phyloP scores from a whole-genome alignment of 2,329 filamentous ascomycete genomes.

The Cercospora beticola region DNA sequence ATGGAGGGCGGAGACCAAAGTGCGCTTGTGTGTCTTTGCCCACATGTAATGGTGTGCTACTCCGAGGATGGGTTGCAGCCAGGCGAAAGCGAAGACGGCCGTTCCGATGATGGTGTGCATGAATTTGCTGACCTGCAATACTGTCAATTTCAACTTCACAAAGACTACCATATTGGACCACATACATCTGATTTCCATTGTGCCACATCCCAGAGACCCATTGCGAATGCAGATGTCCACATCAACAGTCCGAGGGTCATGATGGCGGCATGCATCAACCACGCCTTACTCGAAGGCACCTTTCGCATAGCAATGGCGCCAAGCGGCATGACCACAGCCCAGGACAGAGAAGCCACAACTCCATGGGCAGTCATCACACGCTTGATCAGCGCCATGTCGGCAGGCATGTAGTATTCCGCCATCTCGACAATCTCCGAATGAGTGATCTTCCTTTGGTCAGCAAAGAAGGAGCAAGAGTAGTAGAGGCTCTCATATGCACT shows the following conservation, averaged over 20 bases:
- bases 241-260: slow-evolving; percentile 52
- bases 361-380: slow-evolving; percentile 38
- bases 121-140: slow-evolving; percentile 30
- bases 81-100: slow-evolving; percentile 8
- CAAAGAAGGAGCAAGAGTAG: background rate
- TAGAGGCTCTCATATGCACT: background rate
- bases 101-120: slow-evolving; percentile 12
- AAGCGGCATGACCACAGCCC: slow-evolving; percentile 46
- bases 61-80: slow-evolving; percentile 51
- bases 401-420: background rate
- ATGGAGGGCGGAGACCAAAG: slow-evolving; percentile 46
- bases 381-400: background rate
- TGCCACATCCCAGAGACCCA: slow-evolving; percentile 50
- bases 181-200: slow-evolving; percentile 25
- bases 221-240: slow-evolving; percentile 50
- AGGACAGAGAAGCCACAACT: slow-evolving; percentile 45
- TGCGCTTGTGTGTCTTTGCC: slow-evolving; percentile 48
- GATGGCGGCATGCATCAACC: slow-evolving; percentile 46
- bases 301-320: slow-evolving; percentile 48
- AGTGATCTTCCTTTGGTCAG: background rate
- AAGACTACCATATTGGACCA: background rate
- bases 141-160: background rate
- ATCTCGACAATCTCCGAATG: background rate
- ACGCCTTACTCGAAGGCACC: slow-evolving; percentile 44
- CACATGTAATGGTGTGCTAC: slow-evolving; percentile 54